phyloP scores from a whole-genome alignment of 169 alveolate genomes.

The Prorocentrum cordatum region DNA sequence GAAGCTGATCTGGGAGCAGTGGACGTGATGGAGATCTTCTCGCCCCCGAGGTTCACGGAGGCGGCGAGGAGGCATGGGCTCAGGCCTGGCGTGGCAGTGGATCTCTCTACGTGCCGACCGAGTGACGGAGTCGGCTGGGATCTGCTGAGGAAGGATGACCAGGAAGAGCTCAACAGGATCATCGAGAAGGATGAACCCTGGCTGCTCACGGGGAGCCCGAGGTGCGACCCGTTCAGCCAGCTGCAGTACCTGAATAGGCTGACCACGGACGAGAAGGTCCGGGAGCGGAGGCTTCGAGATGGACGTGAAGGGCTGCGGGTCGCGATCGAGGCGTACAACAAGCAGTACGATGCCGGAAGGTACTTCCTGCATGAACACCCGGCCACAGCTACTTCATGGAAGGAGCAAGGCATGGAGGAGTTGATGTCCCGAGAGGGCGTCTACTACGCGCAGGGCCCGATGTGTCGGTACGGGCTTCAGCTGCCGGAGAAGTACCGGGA shows the following conservation, averaged over 20 bases:
- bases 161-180: neutral
- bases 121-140: neutral
- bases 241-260: neutral
- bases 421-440: neutral
- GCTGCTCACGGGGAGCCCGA: neutral
- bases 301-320: neutral
- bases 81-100: neutral
- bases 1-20: neutral
- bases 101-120: too few species aligned
- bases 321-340: neutral
- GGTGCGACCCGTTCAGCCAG: neutral
- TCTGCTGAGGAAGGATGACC: neutral
- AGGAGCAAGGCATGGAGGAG: neutral
- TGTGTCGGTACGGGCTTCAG: too few species aligned
- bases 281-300: neutral
- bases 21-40: neutral
- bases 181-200: neutral
- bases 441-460: neutral
- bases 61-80: neutral
- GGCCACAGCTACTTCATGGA: neutral
- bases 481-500: neutral
- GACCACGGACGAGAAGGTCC: neutral
- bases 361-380: conserved; percentile 3
- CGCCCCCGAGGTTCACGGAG: neutral
- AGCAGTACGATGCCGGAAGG: neutral